Evolutionary conservation across 768 basidiomycete species (phyloP).

Genomic region (Podaxis sp.): DNA sequence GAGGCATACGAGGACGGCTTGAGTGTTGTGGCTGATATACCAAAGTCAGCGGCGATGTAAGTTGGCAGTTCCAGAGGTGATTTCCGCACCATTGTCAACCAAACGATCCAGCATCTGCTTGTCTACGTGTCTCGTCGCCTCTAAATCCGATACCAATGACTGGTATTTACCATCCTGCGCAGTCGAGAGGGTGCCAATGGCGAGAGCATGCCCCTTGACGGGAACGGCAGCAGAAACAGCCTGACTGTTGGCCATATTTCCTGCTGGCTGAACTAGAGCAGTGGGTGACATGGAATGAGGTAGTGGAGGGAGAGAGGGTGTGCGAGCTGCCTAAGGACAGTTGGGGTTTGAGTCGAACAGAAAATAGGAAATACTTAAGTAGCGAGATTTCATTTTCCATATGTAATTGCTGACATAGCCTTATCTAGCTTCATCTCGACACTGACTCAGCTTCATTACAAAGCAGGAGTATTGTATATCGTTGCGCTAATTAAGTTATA

Average conservation of each 20-base stretch:
- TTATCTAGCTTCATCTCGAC: not conserved
- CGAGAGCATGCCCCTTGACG: slow-evolving; percentile 52
- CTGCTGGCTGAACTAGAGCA: slow-evolving; percentile 37
- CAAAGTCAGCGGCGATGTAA: not conserved
- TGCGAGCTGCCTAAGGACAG: not conserved
- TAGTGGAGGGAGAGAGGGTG: not conserved
- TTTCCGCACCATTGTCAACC: slow-evolving; percentile 66
- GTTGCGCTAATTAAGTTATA: slow-evolving; percentile 9
- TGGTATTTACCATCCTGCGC: slow-evolving; percentile 82
- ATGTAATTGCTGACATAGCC: slow-evolving; percentile 6
- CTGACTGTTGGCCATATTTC: slow-evolving; percentile 12
- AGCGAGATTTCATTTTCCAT: too few relatives aligned
- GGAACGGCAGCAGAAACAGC: slow-evolving; percentile 16
- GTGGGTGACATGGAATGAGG: slow-evolving; percentile 52
- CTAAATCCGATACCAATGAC: slow-evolving; percentile 55
- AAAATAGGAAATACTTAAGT: not conserved
- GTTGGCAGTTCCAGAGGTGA: not conserved
- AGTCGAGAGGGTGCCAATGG: slow-evolving; percentile 73
- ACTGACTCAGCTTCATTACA: slow-evolving; percentile 4
- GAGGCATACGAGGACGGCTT: slow-evolving; percentile 52
- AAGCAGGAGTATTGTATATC: not conserved
- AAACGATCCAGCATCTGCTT: slow-evolving; percentile 81
- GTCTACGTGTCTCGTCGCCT: slow-evolving; percentile 54
- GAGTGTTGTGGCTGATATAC: slow-evolving; percentile 50
- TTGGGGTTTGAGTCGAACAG: not conserved